phyloP scores from a whole-genome alignment of 345 rosid genomes.

The Eucalyptus fibrosa region DNA sequence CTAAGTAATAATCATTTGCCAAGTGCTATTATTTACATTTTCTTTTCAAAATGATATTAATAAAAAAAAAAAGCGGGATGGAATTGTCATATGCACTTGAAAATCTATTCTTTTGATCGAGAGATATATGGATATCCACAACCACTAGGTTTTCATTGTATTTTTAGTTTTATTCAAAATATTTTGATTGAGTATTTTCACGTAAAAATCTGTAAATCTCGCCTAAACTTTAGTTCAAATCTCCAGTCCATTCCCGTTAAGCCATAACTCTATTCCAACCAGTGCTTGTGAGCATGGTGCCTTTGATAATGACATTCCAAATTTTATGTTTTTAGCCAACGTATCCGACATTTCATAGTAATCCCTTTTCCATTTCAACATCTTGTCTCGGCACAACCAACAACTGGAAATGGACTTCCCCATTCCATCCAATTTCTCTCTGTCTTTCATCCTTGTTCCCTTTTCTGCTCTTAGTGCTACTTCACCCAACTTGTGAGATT shows the following conservation, averaged over 20 bases:
- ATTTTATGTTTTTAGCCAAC: background rate
- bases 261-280: fast-evolving
- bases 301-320: background rate
- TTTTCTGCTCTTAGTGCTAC: background rate
- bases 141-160: background rate
- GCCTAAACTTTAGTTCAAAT: background rate
- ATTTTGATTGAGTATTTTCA: background rate
- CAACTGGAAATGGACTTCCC: background rate
- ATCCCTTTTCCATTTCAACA: background rate
- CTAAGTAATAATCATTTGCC: background rate
- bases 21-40: background rate
- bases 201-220: background rate
- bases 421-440: background rate
- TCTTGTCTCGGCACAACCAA: background rate
- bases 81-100: background rate
- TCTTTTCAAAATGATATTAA: too few species aligned
- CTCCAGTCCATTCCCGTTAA: background rate
- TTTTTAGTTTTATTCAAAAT: background rate
- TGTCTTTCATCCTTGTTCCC: background rate
- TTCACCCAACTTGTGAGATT: background rate
- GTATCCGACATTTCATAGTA: fast-evolving
- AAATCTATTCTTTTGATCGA: fast-evolving
- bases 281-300: background rate
- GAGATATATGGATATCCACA: background rate
- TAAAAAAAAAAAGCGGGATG: background rate